Evolutionary conservation across 2,329 filamentous ascomycete genomes (phyloP).

Genomic region (Hypoxylon sp.): DNA sequence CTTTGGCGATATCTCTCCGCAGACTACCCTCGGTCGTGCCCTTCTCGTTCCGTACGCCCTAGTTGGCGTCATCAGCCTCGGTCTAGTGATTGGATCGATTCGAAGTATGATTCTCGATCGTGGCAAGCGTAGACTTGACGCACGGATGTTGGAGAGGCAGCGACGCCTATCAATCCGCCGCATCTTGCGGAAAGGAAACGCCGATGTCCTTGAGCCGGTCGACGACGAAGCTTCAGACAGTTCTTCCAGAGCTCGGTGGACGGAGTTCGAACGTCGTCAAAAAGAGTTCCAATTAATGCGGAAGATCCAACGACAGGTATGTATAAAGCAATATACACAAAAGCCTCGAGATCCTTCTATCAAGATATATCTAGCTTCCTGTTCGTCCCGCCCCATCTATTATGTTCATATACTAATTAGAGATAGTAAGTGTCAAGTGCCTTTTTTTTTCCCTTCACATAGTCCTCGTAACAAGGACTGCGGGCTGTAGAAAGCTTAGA

Average conservation of each 20-base stretch:
- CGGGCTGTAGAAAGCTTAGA: neutral
- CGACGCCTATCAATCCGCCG: constrained; percentile 64
- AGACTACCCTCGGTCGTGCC: constrained; percentile 72
- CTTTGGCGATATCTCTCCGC: constrained; percentile 69
- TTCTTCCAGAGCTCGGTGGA: constrained; percentile 43
- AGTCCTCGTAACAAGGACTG: neutral
- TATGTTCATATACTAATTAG: constrained; percentile 26
- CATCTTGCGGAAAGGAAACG: constrained; percentile 63
- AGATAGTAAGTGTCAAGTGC: constrained; percentile 32
- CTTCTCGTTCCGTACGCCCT: constrained; percentile 88
- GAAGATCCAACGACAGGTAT: constrained; percentile 71
- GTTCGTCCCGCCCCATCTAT: neutral
- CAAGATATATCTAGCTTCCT: neutral
- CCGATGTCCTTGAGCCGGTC: constrained; percentile 67
- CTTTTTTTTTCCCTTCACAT: neutral
- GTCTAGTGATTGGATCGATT: constrained; percentile 86
- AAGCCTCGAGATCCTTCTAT: neutral
- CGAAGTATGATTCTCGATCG: constrained; percentile 75
- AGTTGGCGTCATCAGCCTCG: constrained; percentile 85
- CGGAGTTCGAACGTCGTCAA: constrained; percentile 73
- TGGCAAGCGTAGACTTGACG: constrained; percentile 67
- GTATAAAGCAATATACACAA: neutral
- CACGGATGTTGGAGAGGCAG: constrained; percentile 73
- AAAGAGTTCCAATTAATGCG: constrained; percentile 87
- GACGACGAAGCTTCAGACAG: constrained; percentile 43